Evolutionary conservation across 441 rosid genomes (phyloP).

Genomic region (Erysimum cheiri): DNA sequence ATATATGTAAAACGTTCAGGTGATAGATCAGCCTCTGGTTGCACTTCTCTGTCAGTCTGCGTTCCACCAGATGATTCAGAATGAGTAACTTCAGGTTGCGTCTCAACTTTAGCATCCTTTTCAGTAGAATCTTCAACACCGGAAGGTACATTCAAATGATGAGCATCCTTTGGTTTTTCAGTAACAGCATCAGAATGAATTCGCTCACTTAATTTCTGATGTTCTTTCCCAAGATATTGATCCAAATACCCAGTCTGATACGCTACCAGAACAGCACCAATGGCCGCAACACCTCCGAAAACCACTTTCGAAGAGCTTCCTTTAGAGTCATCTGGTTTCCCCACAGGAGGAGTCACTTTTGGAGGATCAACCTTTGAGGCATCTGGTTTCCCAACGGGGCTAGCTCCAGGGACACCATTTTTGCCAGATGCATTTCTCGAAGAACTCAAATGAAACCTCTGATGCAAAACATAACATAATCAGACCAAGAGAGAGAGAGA

Average conservation of each 20-base stretch:
- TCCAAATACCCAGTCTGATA: conserved; percentile 72
- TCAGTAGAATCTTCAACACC: conserved; percentile 46
- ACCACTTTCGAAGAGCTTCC: conserved; percentile 51
- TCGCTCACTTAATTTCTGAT: conserved; percentile 41
- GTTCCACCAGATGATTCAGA: conserved; percentile 45
- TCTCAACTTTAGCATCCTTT: conserved; percentile 49
- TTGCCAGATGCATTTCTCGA: conserved; percentile 58
- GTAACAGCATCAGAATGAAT: conserved; percentile 40
- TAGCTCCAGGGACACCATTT: conserved; percentile 43
- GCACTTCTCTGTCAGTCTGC: conserved; percentile 43
- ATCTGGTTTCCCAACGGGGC: conserved; percentile 34
- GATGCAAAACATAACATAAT: conserved; percentile 40
- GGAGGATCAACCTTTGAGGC: conserved; percentile 40
- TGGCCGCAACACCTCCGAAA: conserved; percentile 59
- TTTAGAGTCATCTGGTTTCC: conserved; percentile 50
- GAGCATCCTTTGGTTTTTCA: conserved; percentile 45
- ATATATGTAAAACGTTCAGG: conserved; percentile 47
- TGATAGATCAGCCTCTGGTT: conserved; percentile 47
- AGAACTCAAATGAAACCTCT: conserved; percentile 50
- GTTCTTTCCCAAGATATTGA: conserved; percentile 50
- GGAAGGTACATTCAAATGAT: conserved; percentile 29
- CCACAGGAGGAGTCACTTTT: conserved; percentile 45
- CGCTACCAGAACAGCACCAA: conserved; percentile 59
- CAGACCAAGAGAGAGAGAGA: neutral
- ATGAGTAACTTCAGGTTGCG: conserved; percentile 46